Base-by-base conservation (phyloP, 306 rosid genomes). In the Arachis hypogaea region DNA sequence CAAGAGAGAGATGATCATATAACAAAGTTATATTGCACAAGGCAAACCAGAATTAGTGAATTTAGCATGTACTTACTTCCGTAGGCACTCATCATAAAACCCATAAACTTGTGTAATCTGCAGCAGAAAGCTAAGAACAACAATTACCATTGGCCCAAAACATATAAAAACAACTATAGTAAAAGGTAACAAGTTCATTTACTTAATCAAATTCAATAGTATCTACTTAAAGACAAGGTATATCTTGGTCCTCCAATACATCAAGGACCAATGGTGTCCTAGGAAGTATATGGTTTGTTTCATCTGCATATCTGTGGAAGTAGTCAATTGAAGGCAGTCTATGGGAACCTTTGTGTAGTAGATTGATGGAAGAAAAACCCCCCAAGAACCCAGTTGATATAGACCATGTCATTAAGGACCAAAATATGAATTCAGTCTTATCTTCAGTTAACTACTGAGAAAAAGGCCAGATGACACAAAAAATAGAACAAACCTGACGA, bases 61-160 rank as follows among this genome's bases (percentile, higher is more conserved):
- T 59, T 57, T 69, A 16, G 68, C 67, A 68, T 62, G 78, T 64
- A 85, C 98, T 81, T 82, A 93, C 98, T 93, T 93, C 76, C 98
- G 87, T 59, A 93, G 81, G 85, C 98, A 93, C 83, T 93, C 98
- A 9, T 93, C 98, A 71, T 90, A 93, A 83, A 93, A 93, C 54
- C 98, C 97, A 79, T 93, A 93, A 77, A 93, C 98, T 85, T 93
- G 97, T 74, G 98, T 93, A 78, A 93, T 93, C 98, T 93, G 97
- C 97, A 86, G 46, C 43, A 78, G 59, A 49, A 62, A 66, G 33
- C 38, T 77, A 72, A 18, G 42, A 82, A 82, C 76, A 86, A 73
- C 40, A 58, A 63, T 63, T 44, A 63, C 36, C 47, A 54, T 40
- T 69, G 16, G 56, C 51, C 40, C 54, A 71, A 29, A 60, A 43